Evolutionary conservation across 2,329 filamentous ascomycete genomes (phyloP).

Genomic region (Fusarium veterinarium): DNA sequence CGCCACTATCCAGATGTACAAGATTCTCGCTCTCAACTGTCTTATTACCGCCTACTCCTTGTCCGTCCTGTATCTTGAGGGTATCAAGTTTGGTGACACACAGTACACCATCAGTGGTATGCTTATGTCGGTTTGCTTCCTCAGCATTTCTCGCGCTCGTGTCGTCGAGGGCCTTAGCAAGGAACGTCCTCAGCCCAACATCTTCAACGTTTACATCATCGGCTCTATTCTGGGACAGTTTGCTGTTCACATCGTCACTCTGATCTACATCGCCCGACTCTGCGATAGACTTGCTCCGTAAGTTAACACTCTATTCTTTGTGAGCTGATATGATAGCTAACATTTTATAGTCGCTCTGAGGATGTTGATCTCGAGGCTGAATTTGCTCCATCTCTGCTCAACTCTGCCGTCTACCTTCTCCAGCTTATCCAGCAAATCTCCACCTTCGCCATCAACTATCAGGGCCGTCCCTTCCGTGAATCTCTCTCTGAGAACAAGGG

Average conservation of each 20-base stretch:
- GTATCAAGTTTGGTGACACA: constrained; percentile 98
- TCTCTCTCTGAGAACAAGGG: constrained; percentile 93
- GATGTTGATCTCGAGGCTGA: constrained; percentile 93
- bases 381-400: constrained; percentile 91
- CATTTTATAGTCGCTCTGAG: constrained; percentile 57
- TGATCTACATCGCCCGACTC: constrained; percentile 93
- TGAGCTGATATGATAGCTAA: constrained; percentile 38
- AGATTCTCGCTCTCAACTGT: constrained; percentile 97
- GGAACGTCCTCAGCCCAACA: constrained; percentile 97
- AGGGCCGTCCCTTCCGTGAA: constrained; percentile 97
- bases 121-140: constrained; percentile 99
- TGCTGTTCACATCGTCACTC: constrained; percentile 90
- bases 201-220: constrained; percentile 99
- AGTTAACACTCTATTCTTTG: constrained; percentile 52
- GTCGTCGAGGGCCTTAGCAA: constrained; percentile 96
- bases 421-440: constrained; percentile 99
- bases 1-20: constrained; percentile 99
- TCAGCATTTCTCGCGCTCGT: constrained; percentile 97
- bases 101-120: constrained; percentile 99
- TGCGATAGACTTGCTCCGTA: constrained; percentile 89
- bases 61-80: constrained; percentile 94
- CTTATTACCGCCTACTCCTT: constrained; percentile 97
- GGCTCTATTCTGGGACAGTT: constrained; percentile 98
- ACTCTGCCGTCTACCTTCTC: constrained; percentile 95
- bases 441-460: constrained; percentile 99